Evolutionary conservation across 2,329 filamentous ascomycete species (phyloP).

Genomic region (Sporothrix brunneoviolacea): DNA sequence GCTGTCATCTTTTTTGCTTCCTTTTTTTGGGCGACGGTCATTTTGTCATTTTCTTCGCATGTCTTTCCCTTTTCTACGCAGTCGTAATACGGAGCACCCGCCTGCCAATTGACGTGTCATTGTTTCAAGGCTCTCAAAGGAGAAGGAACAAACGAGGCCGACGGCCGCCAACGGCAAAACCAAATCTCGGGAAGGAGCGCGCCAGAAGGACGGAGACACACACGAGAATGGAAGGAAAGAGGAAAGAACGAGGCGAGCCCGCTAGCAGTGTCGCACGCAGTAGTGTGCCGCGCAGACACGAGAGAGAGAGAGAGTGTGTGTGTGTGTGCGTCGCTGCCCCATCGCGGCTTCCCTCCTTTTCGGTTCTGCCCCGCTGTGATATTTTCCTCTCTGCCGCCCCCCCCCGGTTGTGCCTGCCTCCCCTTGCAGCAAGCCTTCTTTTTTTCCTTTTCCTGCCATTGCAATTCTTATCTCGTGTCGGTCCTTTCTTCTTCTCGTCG

Average conservation of each 20-base stretch:
- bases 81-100: too few species aligned
- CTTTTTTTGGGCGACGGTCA: too few species aligned
- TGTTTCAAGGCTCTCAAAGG: background rate
- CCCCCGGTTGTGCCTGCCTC: background rate
- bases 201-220: too few species aligned
- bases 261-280: too few species aligned
- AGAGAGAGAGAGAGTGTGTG: too few species aligned
- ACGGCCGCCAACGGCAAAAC: background rate
- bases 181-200: background rate
- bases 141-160: constrained; percentile 1
- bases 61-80: too few species aligned
- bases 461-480: background rate
- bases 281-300: too few species aligned
- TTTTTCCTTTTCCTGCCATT: background rate
- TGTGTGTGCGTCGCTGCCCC: too few species aligned
- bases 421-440: background rate
- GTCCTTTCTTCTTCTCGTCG: background rate
- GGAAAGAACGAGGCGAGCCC: too few species aligned
- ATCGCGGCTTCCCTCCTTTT: background rate
- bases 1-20: background rate
- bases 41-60: too few species aligned
- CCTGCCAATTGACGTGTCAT: background rate
- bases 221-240: background rate
- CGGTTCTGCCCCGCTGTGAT: background rate
- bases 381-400: background rate